Percentiles rank a stretch among this genome's conserved stretches.
Evolutionary conservation across 163 green algal genomes (phyloP).

Genomic region (Coccomyxa subellipsoidea): DNA sequence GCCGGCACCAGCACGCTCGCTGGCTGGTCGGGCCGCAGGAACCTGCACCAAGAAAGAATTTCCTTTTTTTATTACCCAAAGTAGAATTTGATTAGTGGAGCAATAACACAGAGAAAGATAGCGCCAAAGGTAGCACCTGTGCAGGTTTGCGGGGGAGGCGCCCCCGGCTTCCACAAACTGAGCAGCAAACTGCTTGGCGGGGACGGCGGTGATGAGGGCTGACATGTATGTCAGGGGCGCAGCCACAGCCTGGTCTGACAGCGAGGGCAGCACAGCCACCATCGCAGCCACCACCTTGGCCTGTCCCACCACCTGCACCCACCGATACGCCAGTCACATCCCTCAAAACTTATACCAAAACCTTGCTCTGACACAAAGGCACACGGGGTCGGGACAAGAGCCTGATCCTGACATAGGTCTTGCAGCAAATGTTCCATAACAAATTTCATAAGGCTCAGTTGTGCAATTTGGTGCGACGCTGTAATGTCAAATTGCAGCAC

Average conservation of each 20-base stretch:
- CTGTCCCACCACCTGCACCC: slow-evolving; percentile 12
- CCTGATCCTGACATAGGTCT: too few relatives aligned
- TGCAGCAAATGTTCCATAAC: too few relatives aligned
- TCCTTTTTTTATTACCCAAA: too few relatives aligned
- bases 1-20: slow-evolving; percentile 63
- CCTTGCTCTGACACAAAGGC: too few relatives aligned
- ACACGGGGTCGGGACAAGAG: too few relatives aligned
- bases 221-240: slow-evolving; percentile 53
- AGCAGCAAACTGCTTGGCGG: slow-evolving; percentile 25
- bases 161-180: slow-evolving; percentile 56
- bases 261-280: slow-evolving; percentile 25
- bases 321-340: background rate
- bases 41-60: slow-evolving; percentile 27
- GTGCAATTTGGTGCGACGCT: background rate
- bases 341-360: too few relatives aligned
- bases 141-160: slow-evolving; percentile 28
- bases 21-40: slow-evolving; percentile 49
- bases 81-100: too few relatives aligned
- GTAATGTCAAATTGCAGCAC: background rate
- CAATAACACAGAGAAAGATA: background rate
- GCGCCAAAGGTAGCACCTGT: slow-evolving; percentile 1
- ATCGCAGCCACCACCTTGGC: slow-evolving; percentile 15
- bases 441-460: too few relatives aligned
- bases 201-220: slow-evolving; percentile 49
- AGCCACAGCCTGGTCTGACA: slow-evolving; percentile 36